These are phyloP conservation scores for Paratinospora sagittata DNA, from an alignment of 164 flowering plant species.

Conservation along the genomic window DNA sequence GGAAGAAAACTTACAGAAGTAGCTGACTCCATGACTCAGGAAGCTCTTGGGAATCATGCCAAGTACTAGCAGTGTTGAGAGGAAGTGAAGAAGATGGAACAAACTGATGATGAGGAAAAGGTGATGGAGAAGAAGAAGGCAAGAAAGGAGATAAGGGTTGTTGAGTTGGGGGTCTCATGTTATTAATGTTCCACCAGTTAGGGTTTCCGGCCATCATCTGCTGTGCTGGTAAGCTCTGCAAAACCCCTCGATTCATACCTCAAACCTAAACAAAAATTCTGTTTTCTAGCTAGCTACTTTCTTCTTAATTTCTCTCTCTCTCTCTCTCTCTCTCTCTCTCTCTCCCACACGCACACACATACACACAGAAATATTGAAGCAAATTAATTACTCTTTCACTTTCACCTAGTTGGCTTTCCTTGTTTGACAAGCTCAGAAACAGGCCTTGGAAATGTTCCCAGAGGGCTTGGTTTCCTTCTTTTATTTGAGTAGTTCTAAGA, in stretches of 20 bases:
- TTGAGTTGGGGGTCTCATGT: constrained; percentile 16
- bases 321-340: constrained; percentile 6
- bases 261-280: background rate
- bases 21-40: constrained; percentile 91
- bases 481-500: no score
- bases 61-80: constrained; percentile 14
- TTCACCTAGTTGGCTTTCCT: background rate
- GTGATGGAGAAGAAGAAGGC: constrained; percentile 25
- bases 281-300: no score
- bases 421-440: constrained; percentile 1
- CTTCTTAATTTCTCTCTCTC: background rate
- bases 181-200: constrained; percentile 62
- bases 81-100: constrained; percentile 37
- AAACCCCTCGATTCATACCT: constrained; percentile 41
- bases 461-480: no score
- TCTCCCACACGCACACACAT: background rate
- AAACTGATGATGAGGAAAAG: no score
- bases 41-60: constrained; percentile 29
- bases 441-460: no score
- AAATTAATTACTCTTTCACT: background rate
- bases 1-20: constrained; percentile 32
- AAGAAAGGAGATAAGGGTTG: constrained; percentile 23
- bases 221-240: constrained; percentile 50
- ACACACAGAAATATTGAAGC: no score
- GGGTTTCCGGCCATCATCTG: constrained; percentile 72